Conservation (phyloP, 1,284 basidiomycete genomes). For the Gymnopus androsaceus region DNA sequence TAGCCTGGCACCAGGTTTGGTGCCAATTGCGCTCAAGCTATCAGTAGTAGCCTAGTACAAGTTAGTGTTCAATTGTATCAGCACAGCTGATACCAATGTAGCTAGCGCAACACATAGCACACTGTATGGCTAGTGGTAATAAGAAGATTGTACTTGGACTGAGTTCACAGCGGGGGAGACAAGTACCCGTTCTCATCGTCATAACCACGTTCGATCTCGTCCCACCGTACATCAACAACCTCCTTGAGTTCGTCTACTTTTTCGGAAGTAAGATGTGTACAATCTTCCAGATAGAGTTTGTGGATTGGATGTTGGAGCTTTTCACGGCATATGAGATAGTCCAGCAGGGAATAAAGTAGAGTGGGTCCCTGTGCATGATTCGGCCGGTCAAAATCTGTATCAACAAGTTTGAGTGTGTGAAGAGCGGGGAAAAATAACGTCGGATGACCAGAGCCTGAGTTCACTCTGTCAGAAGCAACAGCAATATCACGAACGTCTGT, state of each 20-base stretch:
- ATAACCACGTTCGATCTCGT: slow-evolving; percentile 8
- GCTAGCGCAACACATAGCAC: too few species aligned
- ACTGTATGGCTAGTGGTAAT: too few species aligned
- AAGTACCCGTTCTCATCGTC: too few species aligned
- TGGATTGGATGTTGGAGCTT: slow-evolving; percentile 4
- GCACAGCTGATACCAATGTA: too few species aligned
- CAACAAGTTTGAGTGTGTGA: slow-evolving; percentile 5
- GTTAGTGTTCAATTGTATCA: too few species aligned
- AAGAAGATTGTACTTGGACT: too few species aligned
- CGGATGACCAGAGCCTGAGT: neutral
- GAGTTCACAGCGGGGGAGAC: too few species aligned
- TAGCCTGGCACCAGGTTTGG: too few species aligned
- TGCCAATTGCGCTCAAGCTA: too few species aligned
- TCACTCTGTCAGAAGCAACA: neutral
- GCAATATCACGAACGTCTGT: neutral
- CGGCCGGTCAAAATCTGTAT: slow-evolving; percentile 14
- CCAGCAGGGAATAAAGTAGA: slow-evolving; percentile 3
- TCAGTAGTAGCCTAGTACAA: too few species aligned
- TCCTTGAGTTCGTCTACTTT: slow-evolving; percentile 4
- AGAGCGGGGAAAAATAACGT: slow-evolving; percentile 9
- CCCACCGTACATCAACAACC: slow-evolving; percentile 12
- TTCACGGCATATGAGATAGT: slow-evolving; percentile 11
- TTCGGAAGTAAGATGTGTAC: neutral
- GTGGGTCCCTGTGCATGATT: neutral
- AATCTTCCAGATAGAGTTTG: slow-evolving; percentile 1